Evolutionary conservation across 805 yeast species (phyloP), one percentile per base, ranked within the genome.

Genomic region (Torulaspora quercuum): DNA sequence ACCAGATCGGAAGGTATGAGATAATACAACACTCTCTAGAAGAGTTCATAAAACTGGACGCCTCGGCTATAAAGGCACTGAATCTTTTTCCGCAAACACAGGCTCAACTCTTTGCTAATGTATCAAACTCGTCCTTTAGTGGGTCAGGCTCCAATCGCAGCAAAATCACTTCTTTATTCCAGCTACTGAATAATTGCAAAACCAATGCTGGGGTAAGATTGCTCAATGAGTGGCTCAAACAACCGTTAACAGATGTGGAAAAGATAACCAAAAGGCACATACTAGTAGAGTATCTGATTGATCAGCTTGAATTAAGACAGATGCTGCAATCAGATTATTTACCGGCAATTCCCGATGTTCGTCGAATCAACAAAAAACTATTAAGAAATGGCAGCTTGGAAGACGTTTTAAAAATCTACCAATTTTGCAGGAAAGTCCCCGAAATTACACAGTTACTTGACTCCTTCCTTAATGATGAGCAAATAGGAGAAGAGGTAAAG

Each of bases 181-280:
- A 94, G 16, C 69, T 92, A 28, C 66, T 92, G 50, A 90, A 92
- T 66, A 78, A 80, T 49, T 90, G 97, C 67, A 87, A 84, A 51
- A 82, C 95, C 3, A 72, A 78, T 2, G 87, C 92, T n/a, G 99
- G 99, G 6, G 68, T 90, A 1, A 72, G 97, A 46, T 63, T 89
- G 33, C 70, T 92, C 16, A 80, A 92, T 10, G 95, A 87, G 54
- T 92, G 98, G 98, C 70, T 92, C 43, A 92, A 90, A 55, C 98
- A 92, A 61, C 99, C 99, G 1, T 69, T 92, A 32, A 80, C 95
- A 35, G 77, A 78, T 46, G 54, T 72, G 7, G 53, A 49, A 0
- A 76, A 70, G 33, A 88, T 92, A 25, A 59, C 64, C 25, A 69
- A 77, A 28, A 72, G 99, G 33, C 96, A 85, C 46, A 59, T 66